Percentiles rank a stretch among this genome's conserved stretches.
phyloP scores from a whole-genome alignment of 1,139 yeast species.

The Candida mesenterica region DNA sequence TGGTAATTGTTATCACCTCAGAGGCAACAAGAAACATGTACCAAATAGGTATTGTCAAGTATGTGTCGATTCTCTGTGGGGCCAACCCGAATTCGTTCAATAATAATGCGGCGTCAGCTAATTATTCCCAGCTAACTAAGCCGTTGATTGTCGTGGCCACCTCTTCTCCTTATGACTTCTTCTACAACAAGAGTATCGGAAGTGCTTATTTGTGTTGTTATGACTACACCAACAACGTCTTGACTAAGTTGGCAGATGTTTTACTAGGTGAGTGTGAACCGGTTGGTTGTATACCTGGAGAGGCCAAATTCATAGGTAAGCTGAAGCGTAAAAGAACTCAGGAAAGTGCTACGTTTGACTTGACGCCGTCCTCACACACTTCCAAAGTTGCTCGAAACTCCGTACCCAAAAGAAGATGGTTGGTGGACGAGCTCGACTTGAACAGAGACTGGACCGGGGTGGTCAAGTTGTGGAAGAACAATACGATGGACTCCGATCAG shows the following conservation, averaged over 20 bases:
- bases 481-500: constrained; percentile 17
- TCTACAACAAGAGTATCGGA: constrained; percentile 53
- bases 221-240: constrained; percentile 56
- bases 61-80: constrained; percentile 56
- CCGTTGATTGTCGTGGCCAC: constrained; percentile 63
- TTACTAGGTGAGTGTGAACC: constrained; percentile 56
- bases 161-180: constrained; percentile 63
- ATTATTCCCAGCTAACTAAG: constrained; percentile 33
- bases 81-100: constrained; percentile 39
- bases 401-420: constrained; percentile 50
- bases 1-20: constrained; percentile 58
- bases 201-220: constrained; percentile 62
- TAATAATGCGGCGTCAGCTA: constrained; percentile 16
- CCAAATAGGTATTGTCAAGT: constrained; percentile 64
- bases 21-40: constrained; percentile 65
- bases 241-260: constrained; percentile 49
- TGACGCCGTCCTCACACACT: background rate
- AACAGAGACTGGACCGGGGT: constrained; percentile 54
- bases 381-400: constrained; percentile 14
- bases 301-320: constrained; percentile 34
- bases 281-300: constrained; percentile 61
- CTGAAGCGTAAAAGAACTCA: constrained; percentile 17
- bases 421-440: constrained; percentile 57
- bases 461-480: constrained; percentile 39
- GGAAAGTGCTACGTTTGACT: constrained; percentile 8